phyloP scores from a whole-genome alignment of 257 asterid genomes.

The Sherardia arvensis region DNA sequence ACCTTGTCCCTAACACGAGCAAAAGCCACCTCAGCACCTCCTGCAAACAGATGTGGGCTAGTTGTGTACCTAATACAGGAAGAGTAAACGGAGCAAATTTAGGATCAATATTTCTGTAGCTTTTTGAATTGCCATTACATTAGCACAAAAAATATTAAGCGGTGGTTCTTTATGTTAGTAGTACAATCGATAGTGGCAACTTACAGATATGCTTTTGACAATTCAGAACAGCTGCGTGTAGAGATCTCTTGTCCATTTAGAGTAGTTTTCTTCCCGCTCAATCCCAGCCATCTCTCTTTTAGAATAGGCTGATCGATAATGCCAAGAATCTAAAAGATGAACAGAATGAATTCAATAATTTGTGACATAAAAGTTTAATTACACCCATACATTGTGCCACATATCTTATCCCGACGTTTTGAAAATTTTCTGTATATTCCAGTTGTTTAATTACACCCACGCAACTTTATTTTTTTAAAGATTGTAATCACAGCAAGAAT shows the following conservation, averaged over 20 bases:
- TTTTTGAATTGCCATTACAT: not conserved
- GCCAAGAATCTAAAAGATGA: slow-evolving; percentile 70
- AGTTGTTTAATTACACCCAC: too few species aligned
- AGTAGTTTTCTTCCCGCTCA: slow-evolving; percentile 64
- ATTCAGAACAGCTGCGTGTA: slow-evolving; percentile 63
- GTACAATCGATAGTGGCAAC: slow-evolving; percentile 9
- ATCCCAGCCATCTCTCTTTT: slow-evolving; percentile 90
- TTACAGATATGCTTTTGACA: slow-evolving; percentile 83
- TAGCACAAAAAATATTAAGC: not conserved
- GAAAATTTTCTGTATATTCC: too few species aligned
- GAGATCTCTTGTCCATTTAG: slow-evolving; percentile 72
- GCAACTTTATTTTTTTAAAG: too few species aligned
- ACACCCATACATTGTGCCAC: not conserved
- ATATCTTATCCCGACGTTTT: too few species aligned
- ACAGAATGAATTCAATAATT: too few species aligned
- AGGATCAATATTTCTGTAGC: not conserved
- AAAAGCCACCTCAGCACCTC: slow-evolving; percentile 79
- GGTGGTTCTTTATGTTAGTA: not conserved
- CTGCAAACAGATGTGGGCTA: slow-evolving; percentile 90
- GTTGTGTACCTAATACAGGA: slow-evolving; percentile 70
- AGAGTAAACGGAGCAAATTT: not conserved
- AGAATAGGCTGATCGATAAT: slow-evolving; percentile 88
- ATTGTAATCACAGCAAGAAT: too few species aligned
- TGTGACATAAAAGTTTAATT: not conserved
- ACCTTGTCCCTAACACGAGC: slow-evolving; percentile 85